These are phyloP conservation scores for Aspergillus neoniger DNA, from an alignment of 2,329 filamentous ascomycete genomes.

Conservation along the genomic window DNA sequence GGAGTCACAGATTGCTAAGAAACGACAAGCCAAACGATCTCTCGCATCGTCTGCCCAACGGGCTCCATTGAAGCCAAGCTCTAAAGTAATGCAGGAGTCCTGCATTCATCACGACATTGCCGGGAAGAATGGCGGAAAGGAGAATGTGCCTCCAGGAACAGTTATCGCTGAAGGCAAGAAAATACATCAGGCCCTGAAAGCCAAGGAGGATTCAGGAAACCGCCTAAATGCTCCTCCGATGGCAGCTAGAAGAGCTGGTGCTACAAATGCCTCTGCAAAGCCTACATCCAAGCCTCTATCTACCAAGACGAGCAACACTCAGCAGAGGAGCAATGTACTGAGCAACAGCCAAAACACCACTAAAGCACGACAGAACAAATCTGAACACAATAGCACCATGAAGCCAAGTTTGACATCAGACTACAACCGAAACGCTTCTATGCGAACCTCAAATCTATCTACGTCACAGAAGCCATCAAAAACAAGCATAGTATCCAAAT, in stretches of 20 bases:
- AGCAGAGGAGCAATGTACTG: conserved; percentile 12
- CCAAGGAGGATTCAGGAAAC: conserved; percentile 26
- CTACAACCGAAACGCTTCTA: not conserved
- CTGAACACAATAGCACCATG: not conserved
- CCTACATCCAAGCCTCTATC: conserved; percentile 10
- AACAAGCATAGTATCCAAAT: conserved; percentile 30
- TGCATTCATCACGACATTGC: conserved; percentile 48
- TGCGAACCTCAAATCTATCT: conserved; percentile 17
- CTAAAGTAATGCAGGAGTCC: conserved; percentile 43
- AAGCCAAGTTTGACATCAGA: not conserved
- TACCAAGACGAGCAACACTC: conserved; percentile 8
- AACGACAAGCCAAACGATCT: conserved; percentile 31
- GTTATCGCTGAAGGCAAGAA: conserved; percentile 23
- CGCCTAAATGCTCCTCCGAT: conserved; percentile 26
- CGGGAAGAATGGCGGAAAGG: conserved; percentile 61
- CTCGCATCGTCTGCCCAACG: conserved; percentile 31
- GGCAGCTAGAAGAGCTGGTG: not conserved
- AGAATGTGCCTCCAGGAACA: conserved; percentile 60
- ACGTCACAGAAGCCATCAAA: conserved; percentile 19
- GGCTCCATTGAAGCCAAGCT: conserved; percentile 51
- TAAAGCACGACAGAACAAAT: not conserved
- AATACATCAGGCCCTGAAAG: conserved; percentile 15
- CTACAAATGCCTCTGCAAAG: not conserved
- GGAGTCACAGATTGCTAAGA: conserved; percentile 38
- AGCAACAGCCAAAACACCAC: conserved; percentile 19